Conservation (phyloP, 202 grass and related monocot species). For the Brachypodium distachyon region DNA sequence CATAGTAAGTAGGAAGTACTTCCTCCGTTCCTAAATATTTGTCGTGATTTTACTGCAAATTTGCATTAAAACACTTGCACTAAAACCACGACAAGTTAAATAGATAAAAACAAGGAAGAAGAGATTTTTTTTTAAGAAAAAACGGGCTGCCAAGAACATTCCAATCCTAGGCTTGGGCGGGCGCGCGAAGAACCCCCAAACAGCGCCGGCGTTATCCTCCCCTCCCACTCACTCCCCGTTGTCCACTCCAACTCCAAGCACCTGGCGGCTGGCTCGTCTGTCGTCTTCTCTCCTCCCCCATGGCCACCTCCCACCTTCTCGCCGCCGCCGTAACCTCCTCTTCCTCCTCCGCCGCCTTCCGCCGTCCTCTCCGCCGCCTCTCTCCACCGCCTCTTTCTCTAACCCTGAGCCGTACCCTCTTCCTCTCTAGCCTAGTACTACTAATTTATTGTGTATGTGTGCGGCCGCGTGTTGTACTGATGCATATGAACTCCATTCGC, state of each 20-base stretch:
- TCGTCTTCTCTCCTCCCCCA: slow-evolving; percentile 6
- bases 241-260: background rate
- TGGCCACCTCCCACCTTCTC: slow-evolving; percentile 42
- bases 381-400: slow-evolving; percentile 17
- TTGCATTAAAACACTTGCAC: no score
- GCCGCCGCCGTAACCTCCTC: background rate
- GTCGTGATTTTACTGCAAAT: no score
- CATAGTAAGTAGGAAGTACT: no score
- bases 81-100: no score
- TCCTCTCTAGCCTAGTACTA: background rate
- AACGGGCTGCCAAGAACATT: background rate
- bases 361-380: slow-evolving; percentile 17
- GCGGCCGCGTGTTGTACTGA: background rate
- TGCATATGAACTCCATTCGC: slow-evolving; percentile 21
- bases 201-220: slow-evolving; percentile 14
- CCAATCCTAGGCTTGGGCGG: background rate
- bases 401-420: slow-evolving; percentile 27
- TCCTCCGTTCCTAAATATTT: no score
- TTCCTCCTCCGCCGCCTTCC: background rate
- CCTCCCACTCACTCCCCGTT: background rate
- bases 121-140: no score
- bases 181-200: background rate
- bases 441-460: background rate
- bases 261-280: background rate
- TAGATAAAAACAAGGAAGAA: no score